Base-by-base conservation (phyloP, 2,329 filamentous ascomycete genomes). In the Penicillium oxalicum region DNA sequence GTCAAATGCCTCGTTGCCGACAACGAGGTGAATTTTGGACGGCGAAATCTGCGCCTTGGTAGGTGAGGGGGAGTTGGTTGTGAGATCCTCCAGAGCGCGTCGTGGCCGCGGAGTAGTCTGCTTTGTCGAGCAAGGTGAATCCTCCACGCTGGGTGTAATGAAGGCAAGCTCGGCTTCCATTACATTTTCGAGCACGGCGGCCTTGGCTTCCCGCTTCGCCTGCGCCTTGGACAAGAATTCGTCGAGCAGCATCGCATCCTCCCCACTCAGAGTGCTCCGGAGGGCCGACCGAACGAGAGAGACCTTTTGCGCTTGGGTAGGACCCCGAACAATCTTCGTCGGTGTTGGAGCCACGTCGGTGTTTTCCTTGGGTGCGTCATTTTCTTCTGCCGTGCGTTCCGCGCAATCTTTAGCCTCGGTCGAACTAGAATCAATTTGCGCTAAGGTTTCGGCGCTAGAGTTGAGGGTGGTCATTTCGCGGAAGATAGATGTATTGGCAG, bases 191-290 rank as follows among this genome's bases (percentile, higher is more conserved):
- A 54, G 54, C 18, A 18, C 18, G 18, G 60, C 56, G 4, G 61
- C 61, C 53, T 68, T 69, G 39, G 68, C 69, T 12, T 62, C 68
- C 28, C 70, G 65, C 50, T 71, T 72, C 13, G 68, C 68, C 52
- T 68, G 62, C 9, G 70, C 70, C 45, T 65, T 68, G n/a, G 65
- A 69, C 26, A 72, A 49, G 52, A 72, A 71, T 44, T 68, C 61
- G 45, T 64, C 69, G 40, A 72, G 58, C n/a, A 72, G 48, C 35
- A 61, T 67, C 7, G 66, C 63, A 56, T 72, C 69, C 9, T 71
- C 67, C 38, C 65, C 66, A 45, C 67, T 67, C 9, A 72, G 54
- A 26, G 65, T 65, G 53, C 67, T 66, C 40, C 62, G 62, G 33
- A 70, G 55, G 38, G 68, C 65, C 29, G 69, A 68, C 48, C 67